A percentile compares a stretch with the other conserved stretches of the same genome.
phyloP scores from a whole-genome alignment of 768 basidiomycete genomes.

The Naematelia aurantialba region DNA sequence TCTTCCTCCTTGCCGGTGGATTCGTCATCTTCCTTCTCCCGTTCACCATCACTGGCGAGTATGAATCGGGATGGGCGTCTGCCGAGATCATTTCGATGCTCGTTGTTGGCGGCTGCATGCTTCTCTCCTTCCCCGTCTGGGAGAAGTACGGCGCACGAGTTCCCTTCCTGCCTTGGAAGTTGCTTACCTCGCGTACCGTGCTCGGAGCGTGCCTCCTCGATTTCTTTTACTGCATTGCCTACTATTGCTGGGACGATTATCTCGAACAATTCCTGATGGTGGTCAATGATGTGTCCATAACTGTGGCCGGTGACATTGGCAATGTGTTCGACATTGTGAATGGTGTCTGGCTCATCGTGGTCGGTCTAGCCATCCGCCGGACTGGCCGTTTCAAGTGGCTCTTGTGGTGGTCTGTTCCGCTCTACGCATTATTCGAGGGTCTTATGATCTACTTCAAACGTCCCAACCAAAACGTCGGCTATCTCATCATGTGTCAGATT shows the following conservation, averaged over 20 bases:
- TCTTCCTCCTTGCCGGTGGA: slow-evolving; percentile 38
- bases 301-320: slow-evolving; percentile 33
- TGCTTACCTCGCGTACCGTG: slow-evolving; percentile 40
- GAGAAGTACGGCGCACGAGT: slow-evolving; percentile 30
- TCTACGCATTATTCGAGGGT: slow-evolving; percentile 32
- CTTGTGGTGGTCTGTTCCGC: slow-evolving; percentile 17
- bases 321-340: slow-evolving; percentile 29
- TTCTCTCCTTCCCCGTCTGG: slow-evolving; percentile 35
- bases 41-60: slow-evolving; percentile 39
- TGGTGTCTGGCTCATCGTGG: slow-evolving; percentile 32
- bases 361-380: slow-evolving; percentile 30
- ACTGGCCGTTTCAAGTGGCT: slow-evolving; percentile 39
- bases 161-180: slow-evolving; percentile 33
- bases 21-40: slow-evolving; percentile 46
- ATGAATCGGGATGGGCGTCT: slow-evolving; percentile 21
- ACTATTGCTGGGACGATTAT: slow-evolving; percentile 38
- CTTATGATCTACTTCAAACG: slow-evolving; percentile 42
- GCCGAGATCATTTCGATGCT: slow-evolving; percentile 41
- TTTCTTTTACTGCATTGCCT: slow-evolving; percentile 36
- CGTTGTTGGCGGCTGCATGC: slow-evolving; percentile 36
- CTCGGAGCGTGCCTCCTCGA: slow-evolving; percentile 33
- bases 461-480: slow-evolving; percentile 26
- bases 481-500: slow-evolving; percentile 36
- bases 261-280: slow-evolving; percentile 37
- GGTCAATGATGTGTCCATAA: slow-evolving; percentile 31